Conservation (phyloP, 257 asterid genomes). For the Fraxinus quadrangulata region DNA sequence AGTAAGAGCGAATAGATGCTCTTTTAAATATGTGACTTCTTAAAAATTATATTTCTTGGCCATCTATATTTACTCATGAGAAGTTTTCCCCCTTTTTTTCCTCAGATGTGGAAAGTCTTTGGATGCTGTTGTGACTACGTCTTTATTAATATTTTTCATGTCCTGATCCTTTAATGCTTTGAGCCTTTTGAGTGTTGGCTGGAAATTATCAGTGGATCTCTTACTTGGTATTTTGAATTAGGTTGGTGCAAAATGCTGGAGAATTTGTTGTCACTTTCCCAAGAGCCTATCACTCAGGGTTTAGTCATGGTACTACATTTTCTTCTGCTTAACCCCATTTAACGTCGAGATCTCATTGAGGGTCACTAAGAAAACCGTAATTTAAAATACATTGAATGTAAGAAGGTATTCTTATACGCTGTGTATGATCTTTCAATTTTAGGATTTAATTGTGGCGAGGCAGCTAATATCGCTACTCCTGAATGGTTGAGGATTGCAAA, state of each 20-base stretch:
- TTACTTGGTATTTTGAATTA: slow-evolving; percentile 34
- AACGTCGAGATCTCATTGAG: slow-evolving; percentile 17
- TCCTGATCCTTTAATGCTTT: slow-evolving; percentile 17
- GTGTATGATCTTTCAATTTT: slow-evolving; percentile 27
- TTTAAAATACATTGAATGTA: not conserved
- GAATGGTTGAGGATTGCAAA: slow-evolving; percentile 96
- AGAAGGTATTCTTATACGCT: slow-evolving; percentile 16
- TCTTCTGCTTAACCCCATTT: slow-evolving; percentile 16
- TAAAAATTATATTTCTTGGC: slow-evolving; percentile 2
- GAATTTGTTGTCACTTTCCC: slow-evolving; percentile 99
- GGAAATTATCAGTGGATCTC: slow-evolving; percentile 17
- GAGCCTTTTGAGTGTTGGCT: slow-evolving; percentile 9
- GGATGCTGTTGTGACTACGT: not conserved
- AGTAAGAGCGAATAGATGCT: not conserved
- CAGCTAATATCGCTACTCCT: slow-evolving; percentile 97
- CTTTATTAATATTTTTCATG: not conserved
- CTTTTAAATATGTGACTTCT: not conserved
- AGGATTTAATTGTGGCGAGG: slow-evolving; percentile 99
- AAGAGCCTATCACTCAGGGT: slow-evolving; percentile 99
- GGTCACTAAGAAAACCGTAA: slow-evolving; percentile 8
- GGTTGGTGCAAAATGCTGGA: slow-evolving; percentile 99
- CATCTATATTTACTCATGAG: not conserved
- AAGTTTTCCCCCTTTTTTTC: not conserved
- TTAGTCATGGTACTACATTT: slow-evolving; percentile 84
- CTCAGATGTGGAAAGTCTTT: not conserved